Percentiles rank a stretch among this genome's conserved stretches.
Conservation (phyloP, 1,139 yeast genomes). For the Casaregolazyma suthepensis region DNA sequence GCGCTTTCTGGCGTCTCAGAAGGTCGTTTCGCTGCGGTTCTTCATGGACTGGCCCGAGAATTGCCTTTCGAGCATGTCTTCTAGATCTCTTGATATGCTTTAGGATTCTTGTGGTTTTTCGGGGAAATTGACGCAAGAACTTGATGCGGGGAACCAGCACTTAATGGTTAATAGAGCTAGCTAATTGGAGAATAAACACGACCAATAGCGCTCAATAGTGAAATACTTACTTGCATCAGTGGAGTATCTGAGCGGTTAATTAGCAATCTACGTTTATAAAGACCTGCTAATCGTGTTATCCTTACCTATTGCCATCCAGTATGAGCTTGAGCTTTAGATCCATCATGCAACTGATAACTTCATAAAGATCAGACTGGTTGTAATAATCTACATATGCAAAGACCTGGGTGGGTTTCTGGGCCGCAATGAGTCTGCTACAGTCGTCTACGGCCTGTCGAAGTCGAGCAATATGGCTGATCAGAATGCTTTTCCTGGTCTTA, state of each 20-base stretch:
- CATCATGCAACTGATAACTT: not conserved
- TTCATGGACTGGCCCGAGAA: not conserved
- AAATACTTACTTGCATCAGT: not conserved
- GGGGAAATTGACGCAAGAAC: slow-evolving; percentile 5
- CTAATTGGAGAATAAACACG: not conserved
- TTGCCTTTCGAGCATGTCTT: not conserved
- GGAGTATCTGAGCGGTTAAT: not conserved
- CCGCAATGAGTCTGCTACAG: not conserved
- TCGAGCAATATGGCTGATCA: not conserved
- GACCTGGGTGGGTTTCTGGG: not conserved
- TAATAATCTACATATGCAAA: not conserved
- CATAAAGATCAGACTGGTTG: not conserved
- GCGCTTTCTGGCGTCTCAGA: not conserved
- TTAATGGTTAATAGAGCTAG: not conserved
- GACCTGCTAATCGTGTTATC: not conserved
- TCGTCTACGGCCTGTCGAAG: not conserved
- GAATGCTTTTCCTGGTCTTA: not conserved
- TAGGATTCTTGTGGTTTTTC: not conserved
- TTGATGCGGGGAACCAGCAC: slow-evolving; percentile 3
- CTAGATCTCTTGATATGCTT: not conserved
- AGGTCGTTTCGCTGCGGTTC: not conserved
- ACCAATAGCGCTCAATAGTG: not conserved
- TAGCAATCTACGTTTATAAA: not conserved
- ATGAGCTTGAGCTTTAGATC: slow-evolving; percentile 5
- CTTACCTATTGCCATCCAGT: slow-evolving; percentile 1